Evolutionary conservation across 2,329 filamentous ascomycete genomes (phyloP), one percentile per base, ranked within the genome.

Genomic region (Mycosphaerella arachidis): DNA sequence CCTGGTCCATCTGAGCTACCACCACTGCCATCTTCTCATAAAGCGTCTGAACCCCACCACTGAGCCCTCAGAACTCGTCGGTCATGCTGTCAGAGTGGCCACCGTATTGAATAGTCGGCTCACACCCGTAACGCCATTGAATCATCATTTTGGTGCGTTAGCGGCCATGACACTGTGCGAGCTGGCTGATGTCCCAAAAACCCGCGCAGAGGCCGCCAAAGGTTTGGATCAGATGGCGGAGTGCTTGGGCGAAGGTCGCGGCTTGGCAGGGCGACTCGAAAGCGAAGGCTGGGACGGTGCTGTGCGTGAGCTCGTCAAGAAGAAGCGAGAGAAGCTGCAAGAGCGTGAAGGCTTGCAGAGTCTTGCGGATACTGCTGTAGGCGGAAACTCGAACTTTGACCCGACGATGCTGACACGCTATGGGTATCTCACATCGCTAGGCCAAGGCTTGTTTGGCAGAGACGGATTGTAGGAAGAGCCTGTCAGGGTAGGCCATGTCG

Each of bases 1-100:
- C 24, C 79, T 87, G 33, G 78, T 90, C 1, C 84, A 88, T 66
- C 78, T 91, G 27, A 83, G 83, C 18, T 90, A 89, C 73, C 89
- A 88, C 83, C 86, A 90, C 71, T 81, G 84, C 65, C 84, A 86
- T 62, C 78, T 90, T 8, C 77, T 91, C 18, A 79, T 84, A 9
- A 84, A 86, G 55, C 79, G 89, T 2, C 77, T 86, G 56, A 83
- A 82, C 40, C 81, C 84, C 1, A 79, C 79, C 10, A 78, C 82
- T 0, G 81, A 82, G 45, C 78, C 84, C 0, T 75, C 78, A 1
- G 82, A 88, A 60, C 78, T 87, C 16, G 74, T 89, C 20, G 85
- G 83, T 72, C 82, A 85, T 6, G 84, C 84, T 29, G 79, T 80
- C 61, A 82, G 86, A 67, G 79, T 86, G 5, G 79, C 83, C 43